Evolutionary conservation across 495 filamentous ascomycete species (phyloP).

Genomic region (Terfezia claveryi): DNA sequence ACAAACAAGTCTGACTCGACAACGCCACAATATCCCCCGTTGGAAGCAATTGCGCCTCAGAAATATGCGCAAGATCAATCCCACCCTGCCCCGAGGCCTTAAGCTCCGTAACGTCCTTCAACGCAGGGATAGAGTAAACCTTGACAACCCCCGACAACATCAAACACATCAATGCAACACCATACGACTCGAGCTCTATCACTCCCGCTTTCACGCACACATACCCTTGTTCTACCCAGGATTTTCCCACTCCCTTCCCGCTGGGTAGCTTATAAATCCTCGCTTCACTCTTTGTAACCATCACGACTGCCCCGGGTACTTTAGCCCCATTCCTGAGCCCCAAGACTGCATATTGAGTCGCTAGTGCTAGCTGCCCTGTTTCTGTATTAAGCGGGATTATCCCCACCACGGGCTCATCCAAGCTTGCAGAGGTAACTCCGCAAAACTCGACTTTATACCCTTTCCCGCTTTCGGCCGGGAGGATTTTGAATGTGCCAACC

Average conservation of each 20-base stretch:
- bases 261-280: constrained; percentile 70
- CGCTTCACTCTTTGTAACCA: constrained; percentile 48
- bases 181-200: constrained; percentile 45
- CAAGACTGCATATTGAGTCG: constrained; percentile 48
- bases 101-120: constrained; percentile 62
- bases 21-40: not conserved
- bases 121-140: constrained; percentile 60
- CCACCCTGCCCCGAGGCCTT: constrained; percentile 38
- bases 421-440: constrained; percentile 29
- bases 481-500: constrained; percentile 68
- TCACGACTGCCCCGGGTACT: constrained; percentile 24
- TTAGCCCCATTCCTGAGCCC: constrained; percentile 42
- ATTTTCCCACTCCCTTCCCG: constrained; percentile 68
- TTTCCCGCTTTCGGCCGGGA: constrained; percentile 43
- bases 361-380: constrained; percentile 48
- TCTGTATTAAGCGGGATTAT: constrained; percentile 61
- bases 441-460: constrained; percentile 48
- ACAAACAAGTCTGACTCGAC: not conserved
- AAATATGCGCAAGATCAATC: not conserved
- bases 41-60: not conserved
- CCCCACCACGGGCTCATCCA: constrained; percentile 43
- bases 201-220: constrained; percentile 59
- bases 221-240: constrained; percentile 45
- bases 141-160: constrained; percentile 60
- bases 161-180: constrained; percentile 57